Conservation (phyloP, 2,329 filamentous ascomycete genomes). For the Alternaria sp. region DNA sequence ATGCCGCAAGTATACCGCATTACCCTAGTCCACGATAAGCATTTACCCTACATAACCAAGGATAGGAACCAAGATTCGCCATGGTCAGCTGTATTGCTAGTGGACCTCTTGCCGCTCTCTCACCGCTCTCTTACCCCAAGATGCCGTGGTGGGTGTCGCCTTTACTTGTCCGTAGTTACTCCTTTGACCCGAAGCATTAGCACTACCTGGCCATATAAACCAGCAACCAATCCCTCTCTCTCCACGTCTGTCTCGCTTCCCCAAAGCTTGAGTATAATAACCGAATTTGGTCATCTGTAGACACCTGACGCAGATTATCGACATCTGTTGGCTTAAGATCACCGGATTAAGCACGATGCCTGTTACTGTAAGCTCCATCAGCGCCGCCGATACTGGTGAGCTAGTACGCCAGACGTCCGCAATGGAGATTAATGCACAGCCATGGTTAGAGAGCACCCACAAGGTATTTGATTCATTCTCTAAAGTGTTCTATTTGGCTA, state of each 20-base stretch:
- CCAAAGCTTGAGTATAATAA: no score
- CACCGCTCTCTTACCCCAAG: not conserved
- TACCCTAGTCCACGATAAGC: not conserved
- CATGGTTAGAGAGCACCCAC: conserved; percentile 11
- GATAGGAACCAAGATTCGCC: not conserved
- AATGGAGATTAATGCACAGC: not conserved
- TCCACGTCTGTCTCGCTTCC: no score
- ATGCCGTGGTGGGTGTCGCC: not conserved
- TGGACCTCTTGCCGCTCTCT: not conserved
- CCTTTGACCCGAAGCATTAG: not conserved
- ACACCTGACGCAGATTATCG: not conserved
- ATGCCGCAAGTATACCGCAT: not conserved
- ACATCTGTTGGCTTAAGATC: not conserved
- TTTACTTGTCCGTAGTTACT: not conserved
- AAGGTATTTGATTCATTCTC: conserved; percentile 2
- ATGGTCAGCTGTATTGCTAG: not conserved
- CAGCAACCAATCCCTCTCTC: not conserved
- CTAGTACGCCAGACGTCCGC: conserved; percentile 6
- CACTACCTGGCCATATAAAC: not conserved
- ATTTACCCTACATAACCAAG: not conserved
- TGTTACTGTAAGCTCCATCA: not conserved
- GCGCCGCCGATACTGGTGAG: not conserved
- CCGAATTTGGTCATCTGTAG: not conserved
- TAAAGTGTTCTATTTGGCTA: conserved; percentile 49
- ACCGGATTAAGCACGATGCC: not conserved